phyloP scores from a whole-genome alignment of 106 monocot species.

The Phalaenopsis aphrodite region DNA sequence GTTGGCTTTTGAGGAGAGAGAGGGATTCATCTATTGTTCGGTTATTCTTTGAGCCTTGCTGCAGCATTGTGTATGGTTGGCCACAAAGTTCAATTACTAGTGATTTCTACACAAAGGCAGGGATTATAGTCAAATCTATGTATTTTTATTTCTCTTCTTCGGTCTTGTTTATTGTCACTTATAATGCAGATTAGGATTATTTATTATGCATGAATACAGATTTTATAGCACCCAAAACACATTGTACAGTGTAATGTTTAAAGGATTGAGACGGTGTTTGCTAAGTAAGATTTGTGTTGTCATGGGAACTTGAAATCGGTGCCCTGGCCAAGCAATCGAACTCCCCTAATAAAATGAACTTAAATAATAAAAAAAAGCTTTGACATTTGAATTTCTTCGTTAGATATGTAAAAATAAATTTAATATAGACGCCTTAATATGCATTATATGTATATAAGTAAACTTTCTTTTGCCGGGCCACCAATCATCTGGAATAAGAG shows the following conservation, averaged over 20 bases:
- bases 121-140: not conserved
- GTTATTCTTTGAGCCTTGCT: conserved; percentile 1
- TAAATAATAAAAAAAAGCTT: too few relatives aligned
- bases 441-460: too few relatives aligned
- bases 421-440: too few relatives aligned
- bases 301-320: not conserved
- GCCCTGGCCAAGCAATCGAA: too few relatives aligned
- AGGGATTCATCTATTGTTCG: not conserved
- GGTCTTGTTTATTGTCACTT: not conserved
- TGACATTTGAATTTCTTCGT: too few relatives aligned
- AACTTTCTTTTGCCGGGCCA: too few relatives aligned
- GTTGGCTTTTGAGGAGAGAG: not conserved
- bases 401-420: too few relatives aligned
- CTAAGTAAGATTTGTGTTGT: not conserved
- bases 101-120: not conserved
- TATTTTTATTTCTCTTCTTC: not conserved
- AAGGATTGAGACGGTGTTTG: not conserved
- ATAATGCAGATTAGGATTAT: not conserved
- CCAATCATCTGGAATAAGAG: too few relatives aligned
- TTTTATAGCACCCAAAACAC: not conserved
- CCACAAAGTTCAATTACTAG: not conserved
- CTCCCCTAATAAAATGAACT: too few relatives aligned
- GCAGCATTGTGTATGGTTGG: not conserved
- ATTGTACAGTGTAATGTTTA: not conserved
- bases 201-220: not conserved